Percentiles rank a stretch among this genome's conserved stretches.
Evolutionary conservation across 2,329 filamentous ascomycete species (phyloP).

Genomic region (Colletotrichum gloeosporioides): DNA sequence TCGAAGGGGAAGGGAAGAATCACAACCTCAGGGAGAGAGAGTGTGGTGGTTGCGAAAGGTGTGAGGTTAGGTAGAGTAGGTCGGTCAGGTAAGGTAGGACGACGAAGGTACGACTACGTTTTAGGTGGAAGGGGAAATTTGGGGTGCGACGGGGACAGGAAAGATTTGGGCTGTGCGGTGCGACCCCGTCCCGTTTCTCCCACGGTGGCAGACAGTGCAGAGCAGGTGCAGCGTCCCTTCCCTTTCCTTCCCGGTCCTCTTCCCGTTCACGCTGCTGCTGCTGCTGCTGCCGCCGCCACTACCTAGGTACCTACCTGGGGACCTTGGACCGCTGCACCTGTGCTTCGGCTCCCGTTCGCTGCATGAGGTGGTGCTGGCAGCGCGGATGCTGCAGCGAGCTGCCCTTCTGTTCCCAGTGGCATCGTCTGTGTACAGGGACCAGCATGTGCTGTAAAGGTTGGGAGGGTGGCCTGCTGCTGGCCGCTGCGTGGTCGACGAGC

Average conservation of each 20-base stretch:
- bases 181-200: conserved; percentile 8
- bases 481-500: background rate
- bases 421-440: background rate
- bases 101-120: conserved; percentile 4
- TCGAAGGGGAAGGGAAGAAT: conserved; percentile 12
- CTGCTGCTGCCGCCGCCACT: background rate
- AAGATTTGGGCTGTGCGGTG: conserved; percentile 16
- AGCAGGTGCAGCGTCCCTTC: background rate
- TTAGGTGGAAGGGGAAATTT: conserved; percentile 26
- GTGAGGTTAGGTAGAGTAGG: background rate
- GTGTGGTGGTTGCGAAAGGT: conserved; percentile 13
- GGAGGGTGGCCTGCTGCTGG: background rate
- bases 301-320: background rate
- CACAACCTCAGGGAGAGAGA: conserved; percentile 21
- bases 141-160: conserved; percentile 16
- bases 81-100: background rate
- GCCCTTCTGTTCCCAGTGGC: background rate
- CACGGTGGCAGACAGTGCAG: background rate
- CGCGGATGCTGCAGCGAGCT: background rate
- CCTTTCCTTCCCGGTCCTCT: background rate
- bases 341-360: background rate
- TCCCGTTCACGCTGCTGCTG: background rate
- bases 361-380: background rate
- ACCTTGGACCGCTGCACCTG: background rate
- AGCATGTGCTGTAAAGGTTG: background rate